Evolutionary conservation across 2,329 filamentous ascomycete species (phyloP).

Genomic region (Tolypocladium guangdongense): DNA sequence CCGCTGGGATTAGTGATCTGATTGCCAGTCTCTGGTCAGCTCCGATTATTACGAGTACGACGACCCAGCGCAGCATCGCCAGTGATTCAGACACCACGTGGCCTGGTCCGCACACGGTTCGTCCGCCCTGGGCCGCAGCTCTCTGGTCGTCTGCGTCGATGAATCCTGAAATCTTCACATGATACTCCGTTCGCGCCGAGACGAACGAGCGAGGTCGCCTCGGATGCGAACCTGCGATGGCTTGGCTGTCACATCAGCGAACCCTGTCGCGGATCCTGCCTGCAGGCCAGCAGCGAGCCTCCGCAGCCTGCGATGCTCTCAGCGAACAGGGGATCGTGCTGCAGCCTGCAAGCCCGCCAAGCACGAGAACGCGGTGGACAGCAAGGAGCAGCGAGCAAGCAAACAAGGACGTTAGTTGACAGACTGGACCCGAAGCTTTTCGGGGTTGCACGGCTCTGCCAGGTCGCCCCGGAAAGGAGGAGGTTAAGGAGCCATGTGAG

Average conservation of each 20-base stretch:
- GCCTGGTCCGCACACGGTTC: background rate
- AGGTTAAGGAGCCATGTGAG: background rate
- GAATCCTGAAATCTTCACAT: background rate
- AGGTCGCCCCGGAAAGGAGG: background rate
- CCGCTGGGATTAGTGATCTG: background rate
- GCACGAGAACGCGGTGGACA: background rate
- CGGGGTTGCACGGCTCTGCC: constrained; percentile 2
- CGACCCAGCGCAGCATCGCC: background rate
- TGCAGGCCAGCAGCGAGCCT: no score
- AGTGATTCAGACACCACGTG: constrained; percentile 1
- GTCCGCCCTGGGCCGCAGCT: background rate
- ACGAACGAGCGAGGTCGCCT: background rate
- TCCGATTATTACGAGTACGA: background rate
- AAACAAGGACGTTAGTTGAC: background rate
- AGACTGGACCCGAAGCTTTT: background rate
- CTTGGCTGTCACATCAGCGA: background rate
- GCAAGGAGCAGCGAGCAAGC: background rate
- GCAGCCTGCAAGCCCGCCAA: background rate
- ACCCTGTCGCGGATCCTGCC: background rate
- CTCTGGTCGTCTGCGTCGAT: background rate
- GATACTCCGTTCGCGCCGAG: background rate
- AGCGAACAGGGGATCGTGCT: background rate
- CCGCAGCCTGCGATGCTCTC: background rate
- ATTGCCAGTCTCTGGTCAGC: background rate
- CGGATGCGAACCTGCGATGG: background rate